Evolutionary conservation across 768 basidiomycete genomes (phyloP), one percentile per base, ranked within the genome.

Genomic region (Calocybe cyanea): DNA sequence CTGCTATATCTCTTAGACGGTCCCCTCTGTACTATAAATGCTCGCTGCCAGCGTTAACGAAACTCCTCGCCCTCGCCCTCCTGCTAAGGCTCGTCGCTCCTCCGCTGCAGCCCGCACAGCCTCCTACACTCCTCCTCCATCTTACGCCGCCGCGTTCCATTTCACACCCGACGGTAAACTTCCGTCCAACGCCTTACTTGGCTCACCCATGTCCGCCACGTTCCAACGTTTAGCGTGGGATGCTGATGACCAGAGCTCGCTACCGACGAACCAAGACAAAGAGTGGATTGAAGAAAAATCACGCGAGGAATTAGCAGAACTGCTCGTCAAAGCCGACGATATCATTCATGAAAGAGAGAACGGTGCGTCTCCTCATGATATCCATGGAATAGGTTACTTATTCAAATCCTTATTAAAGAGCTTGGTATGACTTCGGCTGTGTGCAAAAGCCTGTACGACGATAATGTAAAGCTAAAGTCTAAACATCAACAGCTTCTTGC

Each of bases 291-390:
- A 75, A 48, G 83, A 83, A 52, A 76, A 69, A 57, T 86, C 85
- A n/a, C 73, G 80, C 31, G 87, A 85, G 55, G 86, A 89, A 55
- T 72, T 92, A 36, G 72, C 81, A 3, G 75, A 76, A 34, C 69
- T 92, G 34, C 73, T 92, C 28, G 65, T 80, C 36, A 81, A 83
- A 59, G 90, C 88, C 0, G 84, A 85, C 51, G 79, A 70, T 48
- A 69, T 91, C 38, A 90, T 92, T 52, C 84, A 80, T 59, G 80
- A 82, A 48, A 73, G 89, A 31, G 88, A 87, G 65, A 77, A 75
- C 52, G 88, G 90, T 87, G 59, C 40, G 81, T 64, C 36, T 10
- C n/a, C 21, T 49, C 15, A 25, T 42, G 37, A 48, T 35, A 38
- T 30, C 25, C 25, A n/a, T n/a, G n/a, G n/a, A n/a, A n/a, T 28